Percentiles rank a stretch among this genome's conserved stretches.
These are phyloP conservation scores for Plenodomus biglobosus DNA, from an alignment of 2,329 filamentous ascomycete genomes.

Conservation along the genomic window DNA sequence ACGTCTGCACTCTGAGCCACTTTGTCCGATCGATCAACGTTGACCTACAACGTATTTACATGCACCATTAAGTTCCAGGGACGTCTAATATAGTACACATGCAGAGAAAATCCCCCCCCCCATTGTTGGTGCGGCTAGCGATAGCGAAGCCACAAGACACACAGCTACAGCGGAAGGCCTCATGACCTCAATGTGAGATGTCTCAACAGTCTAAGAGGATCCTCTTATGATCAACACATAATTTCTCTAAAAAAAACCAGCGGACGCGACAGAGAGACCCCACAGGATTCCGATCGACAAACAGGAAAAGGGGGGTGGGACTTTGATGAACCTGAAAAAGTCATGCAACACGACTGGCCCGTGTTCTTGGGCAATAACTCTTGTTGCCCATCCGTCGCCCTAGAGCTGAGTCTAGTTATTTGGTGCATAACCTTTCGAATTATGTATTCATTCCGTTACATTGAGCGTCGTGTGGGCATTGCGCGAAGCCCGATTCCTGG, in stretches of 20 bases:
- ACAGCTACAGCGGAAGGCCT: conserved; percentile 28
- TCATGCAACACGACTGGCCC: neutral
- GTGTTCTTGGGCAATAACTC: conserved; percentile 14
- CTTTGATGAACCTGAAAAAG: neutral
- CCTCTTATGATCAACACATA: neutral
- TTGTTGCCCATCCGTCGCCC: conserved; percentile 18
- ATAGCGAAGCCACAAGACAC: conserved; percentile 18
- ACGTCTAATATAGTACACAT: no score
- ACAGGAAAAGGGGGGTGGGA: no score
- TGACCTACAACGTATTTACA: no score
- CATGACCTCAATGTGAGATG: conserved; percentile 15
- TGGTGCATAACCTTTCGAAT: no score
- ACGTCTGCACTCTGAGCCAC: conserved; percentile 16
- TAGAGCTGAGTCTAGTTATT: no score
- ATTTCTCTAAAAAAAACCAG: no score
- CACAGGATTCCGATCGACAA: neutral
- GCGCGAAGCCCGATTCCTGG: conserved; percentile 12
- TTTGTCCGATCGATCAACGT: conserved; percentile 23
- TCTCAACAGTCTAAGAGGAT: no score
- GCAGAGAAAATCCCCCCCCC: no score
- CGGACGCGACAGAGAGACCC: neutral
- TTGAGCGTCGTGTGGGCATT: no score
- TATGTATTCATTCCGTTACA: conserved; percentile 16
- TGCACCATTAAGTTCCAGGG: no score
- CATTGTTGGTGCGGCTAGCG: conserved; percentile 27